These are phyloP conservation scores for Carpinus fangiana DNA, from an alignment of 306 rosid species.

Conservation along the genomic window DNA sequence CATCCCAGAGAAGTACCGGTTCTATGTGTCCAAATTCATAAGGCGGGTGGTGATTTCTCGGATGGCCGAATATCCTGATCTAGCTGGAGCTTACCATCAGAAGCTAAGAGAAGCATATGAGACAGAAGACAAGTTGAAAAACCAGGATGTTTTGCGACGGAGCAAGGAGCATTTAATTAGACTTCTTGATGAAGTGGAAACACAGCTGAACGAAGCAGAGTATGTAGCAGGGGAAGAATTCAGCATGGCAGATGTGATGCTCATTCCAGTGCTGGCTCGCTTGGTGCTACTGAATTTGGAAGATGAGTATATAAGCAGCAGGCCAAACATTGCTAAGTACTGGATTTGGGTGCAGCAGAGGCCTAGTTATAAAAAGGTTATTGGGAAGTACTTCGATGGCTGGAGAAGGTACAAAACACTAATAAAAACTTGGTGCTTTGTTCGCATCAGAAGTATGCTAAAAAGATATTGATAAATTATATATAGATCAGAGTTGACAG, in stretches of 20 bases:
- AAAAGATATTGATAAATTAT: conserved; percentile 60
- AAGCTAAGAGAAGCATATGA: conserved; percentile 81
- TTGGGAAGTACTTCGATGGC: conserved; percentile 76
- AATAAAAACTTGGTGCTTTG: conserved; percentile 69
- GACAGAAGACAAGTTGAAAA: conserved; percentile 77
- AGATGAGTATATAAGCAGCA: conserved; percentile 55
- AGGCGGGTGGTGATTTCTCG: conserved; percentile 81
- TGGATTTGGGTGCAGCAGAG: conserved; percentile 88
- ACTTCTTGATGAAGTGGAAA: conserved; percentile 77
- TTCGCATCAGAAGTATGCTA: conserved; percentile 69
- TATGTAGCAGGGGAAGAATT: conserved; percentile 76
- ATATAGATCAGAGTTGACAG: conserved; percentile 15
- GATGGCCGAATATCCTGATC: conserved; percentile 82
- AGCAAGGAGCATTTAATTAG: conserved; percentile 57
- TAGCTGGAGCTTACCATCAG: conserved; percentile 77
- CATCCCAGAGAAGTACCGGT: conserved; percentile 66
- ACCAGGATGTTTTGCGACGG: conserved; percentile 46
- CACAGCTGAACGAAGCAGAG: conserved; percentile 52
- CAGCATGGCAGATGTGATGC: conserved; percentile 83
- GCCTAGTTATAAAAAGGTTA: conserved; percentile 85
- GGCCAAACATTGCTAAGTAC: conserved; percentile 76
- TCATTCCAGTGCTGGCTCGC: conserved; percentile 71
- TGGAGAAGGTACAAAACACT: conserved; percentile 87
- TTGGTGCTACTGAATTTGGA: conserved; percentile 62
- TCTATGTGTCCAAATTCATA: conserved; percentile 65